These are phyloP conservation scores for Candolleomyces eurysporus DNA, from an alignment of 768 basidiomycete species.

Conservation along the genomic window DNA sequence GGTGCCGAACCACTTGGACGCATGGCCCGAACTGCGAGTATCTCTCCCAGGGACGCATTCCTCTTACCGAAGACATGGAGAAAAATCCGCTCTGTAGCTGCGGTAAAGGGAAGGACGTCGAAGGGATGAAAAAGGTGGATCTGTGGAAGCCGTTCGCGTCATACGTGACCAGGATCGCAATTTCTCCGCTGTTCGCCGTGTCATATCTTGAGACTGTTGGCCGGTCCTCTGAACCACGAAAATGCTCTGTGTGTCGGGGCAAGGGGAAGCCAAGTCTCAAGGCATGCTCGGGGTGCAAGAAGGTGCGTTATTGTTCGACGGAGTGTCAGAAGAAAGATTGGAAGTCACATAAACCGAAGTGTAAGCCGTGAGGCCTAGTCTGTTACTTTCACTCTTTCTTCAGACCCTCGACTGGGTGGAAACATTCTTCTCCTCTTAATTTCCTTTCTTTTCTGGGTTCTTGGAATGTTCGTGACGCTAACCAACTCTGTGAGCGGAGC, in stretches of 20 bases:
- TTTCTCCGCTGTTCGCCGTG: constrained; percentile 53
- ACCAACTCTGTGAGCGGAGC: no score
- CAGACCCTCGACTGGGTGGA: no score
- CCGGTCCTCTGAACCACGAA: background rate
- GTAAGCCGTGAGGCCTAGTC: background rate
- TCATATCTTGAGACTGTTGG: constrained; percentile 40
- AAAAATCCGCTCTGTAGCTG: constrained; percentile 50
- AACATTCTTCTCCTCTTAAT: no score
- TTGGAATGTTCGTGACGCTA: no score
- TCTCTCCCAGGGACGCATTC: constrained; percentile 24
- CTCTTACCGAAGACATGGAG: constrained; percentile 34
- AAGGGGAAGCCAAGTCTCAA: constrained; percentile 3
- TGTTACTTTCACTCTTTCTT: no score
- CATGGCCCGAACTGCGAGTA: constrained; percentile 52
- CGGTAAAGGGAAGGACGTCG: constrained; percentile 47
- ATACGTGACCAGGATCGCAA: constrained; percentile 46
- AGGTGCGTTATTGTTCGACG: constrained; percentile 7
- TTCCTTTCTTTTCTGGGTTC: no score
- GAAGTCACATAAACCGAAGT: constrained; percentile 8
- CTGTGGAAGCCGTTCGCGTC: constrained; percentile 40
- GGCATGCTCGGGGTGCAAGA: constrained; percentile 6
- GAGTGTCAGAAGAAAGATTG: constrained; percentile 13
- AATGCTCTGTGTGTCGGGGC: background rate
- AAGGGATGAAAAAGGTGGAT: constrained; percentile 26
- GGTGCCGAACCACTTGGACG: constrained; percentile 48